Evolutionary conservation across 192 early-diverging fungal species (phyloP).

Genomic region (Chytriomyces hyalinus): DNA sequence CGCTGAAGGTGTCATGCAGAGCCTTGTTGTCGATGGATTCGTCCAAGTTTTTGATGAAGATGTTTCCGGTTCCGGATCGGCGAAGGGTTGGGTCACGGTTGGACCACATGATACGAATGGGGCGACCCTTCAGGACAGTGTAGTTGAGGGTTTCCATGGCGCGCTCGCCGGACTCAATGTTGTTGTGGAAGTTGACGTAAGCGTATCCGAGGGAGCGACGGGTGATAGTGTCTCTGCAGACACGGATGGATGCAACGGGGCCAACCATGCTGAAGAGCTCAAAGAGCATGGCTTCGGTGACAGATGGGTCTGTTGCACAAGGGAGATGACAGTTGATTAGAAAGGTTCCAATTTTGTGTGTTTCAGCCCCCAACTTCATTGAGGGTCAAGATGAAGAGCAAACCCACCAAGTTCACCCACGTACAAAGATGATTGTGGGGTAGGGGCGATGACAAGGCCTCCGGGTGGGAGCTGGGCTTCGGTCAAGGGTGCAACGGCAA

Average conservation of each 20-base stretch:
- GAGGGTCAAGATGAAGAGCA: too few species aligned
- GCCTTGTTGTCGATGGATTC: constrained; percentile 98
- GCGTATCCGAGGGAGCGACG: constrained; percentile 95
- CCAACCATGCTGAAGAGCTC: constrained; percentile 97
- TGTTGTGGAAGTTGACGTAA: constrained; percentile 98
- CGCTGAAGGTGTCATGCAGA: constrained; percentile 97
- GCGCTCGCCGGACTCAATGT: constrained; percentile 82
- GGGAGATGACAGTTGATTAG: constrained; percentile 1
- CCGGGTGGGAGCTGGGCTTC: constrained; percentile 57
- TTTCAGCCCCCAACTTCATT: too few species aligned
- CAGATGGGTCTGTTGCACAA: constrained; percentile 72
- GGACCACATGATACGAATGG: constrained; percentile 99
- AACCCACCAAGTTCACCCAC: constrained; percentile 87
- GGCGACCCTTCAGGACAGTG: constrained; percentile 88
- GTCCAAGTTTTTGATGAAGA: constrained; percentile 99
- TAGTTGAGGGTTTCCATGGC: constrained; percentile 96
- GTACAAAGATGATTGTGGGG: constrained; percentile 69
- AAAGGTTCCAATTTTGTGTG: constrained; percentile 5
- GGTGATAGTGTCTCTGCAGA: constrained; percentile 97
- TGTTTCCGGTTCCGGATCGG: constrained; percentile 90
- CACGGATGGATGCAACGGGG: constrained; percentile 95
- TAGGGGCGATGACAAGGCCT: constrained; percentile 30
- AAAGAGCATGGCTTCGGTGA: constrained; percentile 96
- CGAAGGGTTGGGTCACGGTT: constrained; percentile 97
- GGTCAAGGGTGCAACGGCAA: constrained; percentile 17